Evolutionary conservation across 2,329 filamentous ascomycete species (phyloP).

Genomic region (Fusarium musae): DNA sequence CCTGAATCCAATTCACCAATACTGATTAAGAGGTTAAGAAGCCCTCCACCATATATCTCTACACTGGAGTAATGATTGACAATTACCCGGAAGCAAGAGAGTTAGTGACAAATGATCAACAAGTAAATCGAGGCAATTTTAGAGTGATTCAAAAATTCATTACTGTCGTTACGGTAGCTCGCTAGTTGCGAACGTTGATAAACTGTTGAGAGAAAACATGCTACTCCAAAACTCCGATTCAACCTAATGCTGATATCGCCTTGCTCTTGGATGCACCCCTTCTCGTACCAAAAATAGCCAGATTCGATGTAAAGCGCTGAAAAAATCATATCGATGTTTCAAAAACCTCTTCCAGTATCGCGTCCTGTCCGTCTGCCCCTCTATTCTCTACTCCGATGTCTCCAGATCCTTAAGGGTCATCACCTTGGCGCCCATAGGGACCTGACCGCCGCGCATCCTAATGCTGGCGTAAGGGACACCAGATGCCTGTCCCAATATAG

Average conservation of each 20-base stretch:
- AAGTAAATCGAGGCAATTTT: not conserved
- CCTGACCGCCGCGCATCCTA: conserved; percentile 37
- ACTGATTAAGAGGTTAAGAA: not conserved
- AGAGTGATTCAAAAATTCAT: conserved; percentile 18
- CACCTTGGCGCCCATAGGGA: conserved; percentile 48
- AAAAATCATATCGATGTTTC: not conserved
- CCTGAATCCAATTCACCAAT: not conserved
- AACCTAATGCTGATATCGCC: conserved; percentile 25
- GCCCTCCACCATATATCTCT: not conserved
- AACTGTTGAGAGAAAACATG: conserved; percentile 8
- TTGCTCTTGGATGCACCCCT: conserved; percentile 18
- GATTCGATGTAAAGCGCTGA: not conserved
- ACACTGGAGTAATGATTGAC: not conserved
- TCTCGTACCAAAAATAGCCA: not conserved
- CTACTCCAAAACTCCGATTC: conserved; percentile 37
- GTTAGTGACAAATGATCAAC: not conserved
- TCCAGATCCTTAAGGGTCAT: conserved; percentile 49
- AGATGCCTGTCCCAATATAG: conserved; percentile 44
- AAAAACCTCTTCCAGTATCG: not conserved
- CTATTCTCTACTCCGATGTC: conserved; percentile 45
- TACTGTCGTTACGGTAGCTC: conserved; percentile 19
- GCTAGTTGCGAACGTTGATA: conserved; percentile 4
- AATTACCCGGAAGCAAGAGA: not conserved
- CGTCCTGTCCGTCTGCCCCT: not conserved
- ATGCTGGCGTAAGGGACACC: conserved; percentile 42